Evolutionary conservation across 2,329 filamentous ascomycete genomes (phyloP).

Genomic region (Aspergillus hiratsukae): DNA sequence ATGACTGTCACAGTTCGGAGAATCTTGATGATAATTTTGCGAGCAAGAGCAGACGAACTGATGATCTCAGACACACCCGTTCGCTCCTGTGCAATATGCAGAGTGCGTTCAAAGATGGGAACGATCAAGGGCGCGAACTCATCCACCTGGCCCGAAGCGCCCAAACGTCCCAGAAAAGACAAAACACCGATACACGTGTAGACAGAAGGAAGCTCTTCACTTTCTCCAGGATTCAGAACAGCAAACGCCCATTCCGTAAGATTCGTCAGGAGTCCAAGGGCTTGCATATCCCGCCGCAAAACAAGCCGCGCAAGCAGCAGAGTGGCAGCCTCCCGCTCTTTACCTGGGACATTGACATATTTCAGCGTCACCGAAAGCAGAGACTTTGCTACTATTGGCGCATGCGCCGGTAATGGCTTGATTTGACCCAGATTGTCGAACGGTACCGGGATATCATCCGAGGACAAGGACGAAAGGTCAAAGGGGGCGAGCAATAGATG

Average conservation of each 20-base stretch:
- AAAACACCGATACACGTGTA: constrained; percentile 77
- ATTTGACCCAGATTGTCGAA: constrained; percentile 28
- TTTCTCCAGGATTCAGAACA: constrained; percentile 49
- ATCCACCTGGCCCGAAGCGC: constrained; percentile 66
- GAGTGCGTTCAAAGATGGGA: constrained; percentile 61
- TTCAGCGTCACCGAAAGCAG: constrained; percentile 66
- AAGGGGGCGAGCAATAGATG: constrained; percentile 83
- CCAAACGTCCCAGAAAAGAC: constrained; percentile 71
- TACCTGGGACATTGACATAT: constrained; percentile 71
- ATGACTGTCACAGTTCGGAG: constrained; percentile 69
- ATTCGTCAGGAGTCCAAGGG: constrained; percentile 62
- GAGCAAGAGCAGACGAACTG: constrained; percentile 69
- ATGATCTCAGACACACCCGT: constrained; percentile 51
- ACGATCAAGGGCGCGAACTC: constrained; percentile 66
- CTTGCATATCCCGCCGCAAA: constrained; percentile 85
- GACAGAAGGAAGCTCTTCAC: constrained; percentile 46
- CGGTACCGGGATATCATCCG: constrained; percentile 34
- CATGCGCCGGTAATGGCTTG: constrained; percentile 49
- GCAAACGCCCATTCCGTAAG: constrained; percentile 68
- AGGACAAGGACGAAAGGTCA: constrained; percentile 79
- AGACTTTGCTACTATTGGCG: constrained; percentile 67
- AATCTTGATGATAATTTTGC: constrained; percentile 82
- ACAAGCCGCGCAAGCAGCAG: constrained; percentile 73
- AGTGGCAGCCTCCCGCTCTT: constrained; percentile 86
- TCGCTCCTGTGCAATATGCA: constrained; percentile 53